A percentile compares a stretch with the other conserved stretches of the same genome.
Evolutionary conservation across 805 yeast genomes (phyloP).

Genomic region (Kockiozyma suomiensis): DNA sequence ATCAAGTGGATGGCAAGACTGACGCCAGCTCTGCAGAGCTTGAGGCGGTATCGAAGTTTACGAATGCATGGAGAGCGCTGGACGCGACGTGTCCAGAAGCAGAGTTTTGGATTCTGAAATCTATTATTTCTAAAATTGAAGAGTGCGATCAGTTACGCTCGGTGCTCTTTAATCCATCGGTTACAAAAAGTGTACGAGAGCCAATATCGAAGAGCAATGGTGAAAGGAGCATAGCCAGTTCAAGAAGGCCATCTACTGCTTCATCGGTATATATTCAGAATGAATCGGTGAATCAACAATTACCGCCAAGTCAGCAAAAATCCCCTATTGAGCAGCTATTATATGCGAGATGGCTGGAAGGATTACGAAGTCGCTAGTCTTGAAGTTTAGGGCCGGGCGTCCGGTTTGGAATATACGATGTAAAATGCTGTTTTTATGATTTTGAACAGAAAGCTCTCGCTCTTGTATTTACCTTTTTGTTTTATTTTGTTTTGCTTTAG

Average conservation of each 20-base stretch:
- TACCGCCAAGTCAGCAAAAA: conserved; percentile 23
- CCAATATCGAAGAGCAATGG: neutral
- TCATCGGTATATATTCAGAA: neutral
- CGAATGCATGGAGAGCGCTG: conserved; percentile 27
- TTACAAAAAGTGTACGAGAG: neutral
- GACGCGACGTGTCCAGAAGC: conserved; percentile 31
- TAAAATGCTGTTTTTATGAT: neutral
- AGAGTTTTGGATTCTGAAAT: conserved; percentile 15
- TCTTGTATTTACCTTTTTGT: neutral
- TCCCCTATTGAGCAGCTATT: conserved; percentile 33
- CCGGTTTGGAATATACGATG: neutral
- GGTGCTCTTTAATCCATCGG: neutral
- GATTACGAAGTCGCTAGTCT: conserved; percentile 33
- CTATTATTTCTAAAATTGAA: conserved; percentile 11
- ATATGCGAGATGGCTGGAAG: conserved; percentile 35
- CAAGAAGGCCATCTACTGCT: conserved; percentile 2
- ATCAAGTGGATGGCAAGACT: neutral
- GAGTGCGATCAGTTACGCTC: neutral
- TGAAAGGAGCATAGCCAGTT: neutral
- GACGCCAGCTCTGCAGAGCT: conserved; percentile 5
- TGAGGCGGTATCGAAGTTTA: conserved; percentile 23
- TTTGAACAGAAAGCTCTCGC: neutral
- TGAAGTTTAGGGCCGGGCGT: too few species aligned
- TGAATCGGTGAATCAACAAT: neutral
- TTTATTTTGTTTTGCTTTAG: neutral